Conservation (phyloP, 805 yeast species). For the Candida xyloterini region DNA sequence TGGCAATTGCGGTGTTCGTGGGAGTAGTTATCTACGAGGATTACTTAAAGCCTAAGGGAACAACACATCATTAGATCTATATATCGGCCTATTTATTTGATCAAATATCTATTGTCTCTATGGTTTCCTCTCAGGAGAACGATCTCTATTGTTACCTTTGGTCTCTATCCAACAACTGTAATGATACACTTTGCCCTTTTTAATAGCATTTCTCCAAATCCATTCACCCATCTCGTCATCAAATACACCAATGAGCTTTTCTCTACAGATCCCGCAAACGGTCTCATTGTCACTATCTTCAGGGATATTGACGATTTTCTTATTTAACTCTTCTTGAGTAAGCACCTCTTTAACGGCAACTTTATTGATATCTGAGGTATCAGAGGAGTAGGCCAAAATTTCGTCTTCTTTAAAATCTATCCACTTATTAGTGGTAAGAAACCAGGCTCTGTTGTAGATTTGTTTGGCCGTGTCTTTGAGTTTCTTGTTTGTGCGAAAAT, state of each 20-base stretch:
- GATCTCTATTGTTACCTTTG: conserved; percentile 27
- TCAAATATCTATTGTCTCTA: conserved; percentile 1
- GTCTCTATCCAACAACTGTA: conserved; percentile 70
- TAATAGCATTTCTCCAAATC: conserved; percentile 72
- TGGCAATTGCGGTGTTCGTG: conserved; percentile 73
- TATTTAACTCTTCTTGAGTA: conserved; percentile 34
- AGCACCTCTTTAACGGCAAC: conserved; percentile 18
- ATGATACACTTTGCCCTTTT: conserved; percentile 50
- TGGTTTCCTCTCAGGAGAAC: conserved; percentile 29
- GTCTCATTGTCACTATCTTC: conserved; percentile 56
- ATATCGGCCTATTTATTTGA: conserved; percentile 6
- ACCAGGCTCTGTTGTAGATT: conserved; percentile 82
- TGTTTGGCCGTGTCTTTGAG: conserved; percentile 46
- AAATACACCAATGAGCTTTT: conserved; percentile 59
- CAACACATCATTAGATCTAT: not conserved
- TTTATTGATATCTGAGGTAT: conserved; percentile 20
- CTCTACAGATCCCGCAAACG: conserved; percentile 71
- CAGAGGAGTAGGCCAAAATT: conserved; percentile 37
- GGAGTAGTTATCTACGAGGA: conserved; percentile 63
- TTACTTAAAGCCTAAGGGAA: conserved; percentile 28
- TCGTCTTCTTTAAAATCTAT: conserved; percentile 68
- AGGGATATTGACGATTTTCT: conserved; percentile 63
- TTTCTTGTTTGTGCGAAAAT: conserved; percentile 84
- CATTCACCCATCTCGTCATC: conserved; percentile 76
- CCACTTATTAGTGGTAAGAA: conserved; percentile 70